A percentile compares a stretch with the other conserved stretches of the same genome.
phyloP scores from a whole-genome alignment of 2,329 filamentous ascomycete species.

The Cercospora zeae-maydis region DNA sequence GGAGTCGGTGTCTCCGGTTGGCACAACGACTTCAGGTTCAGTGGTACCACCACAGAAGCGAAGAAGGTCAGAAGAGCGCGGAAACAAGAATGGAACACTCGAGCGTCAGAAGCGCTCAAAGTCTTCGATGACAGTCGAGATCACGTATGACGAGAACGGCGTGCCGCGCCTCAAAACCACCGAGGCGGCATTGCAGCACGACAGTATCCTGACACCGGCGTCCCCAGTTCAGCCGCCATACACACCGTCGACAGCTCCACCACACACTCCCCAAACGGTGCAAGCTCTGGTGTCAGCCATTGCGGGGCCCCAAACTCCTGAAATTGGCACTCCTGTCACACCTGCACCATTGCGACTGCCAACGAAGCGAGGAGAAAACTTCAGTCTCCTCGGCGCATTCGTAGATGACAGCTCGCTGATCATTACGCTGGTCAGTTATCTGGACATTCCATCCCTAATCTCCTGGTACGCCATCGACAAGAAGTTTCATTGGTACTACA shows the following conservation, averaged over 20 bases:
- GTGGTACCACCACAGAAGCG: background rate
- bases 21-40: background rate
- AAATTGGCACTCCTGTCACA: background rate
- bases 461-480: constrained; percentile 63
- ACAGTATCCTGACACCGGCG: background rate
- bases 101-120: background rate
- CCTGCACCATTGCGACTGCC: background rate
- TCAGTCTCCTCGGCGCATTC: constrained; percentile 38
- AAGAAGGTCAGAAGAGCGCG: background rate
- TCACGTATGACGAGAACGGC: constrained; percentile 25
- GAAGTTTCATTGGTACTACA: constrained; percentile 59
- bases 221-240: background rate
- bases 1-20: background rate
- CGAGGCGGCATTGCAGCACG: background rate
- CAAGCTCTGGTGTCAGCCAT: background rate
- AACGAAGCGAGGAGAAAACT: constrained; percentile 16
- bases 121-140: constrained; percentile 24
- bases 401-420: constrained; percentile 48
- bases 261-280: background rate
- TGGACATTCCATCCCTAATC: constrained; percentile 57
- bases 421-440: constrained; percentile 53
- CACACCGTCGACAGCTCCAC: background rate
- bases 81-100: background rate
- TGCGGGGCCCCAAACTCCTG: background rate
- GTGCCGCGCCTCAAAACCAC: constrained; percentile 20